Conservation (phyloP, 2,329 filamentous ascomycete genomes). For the Ceratocystis colombiana region DNA sequence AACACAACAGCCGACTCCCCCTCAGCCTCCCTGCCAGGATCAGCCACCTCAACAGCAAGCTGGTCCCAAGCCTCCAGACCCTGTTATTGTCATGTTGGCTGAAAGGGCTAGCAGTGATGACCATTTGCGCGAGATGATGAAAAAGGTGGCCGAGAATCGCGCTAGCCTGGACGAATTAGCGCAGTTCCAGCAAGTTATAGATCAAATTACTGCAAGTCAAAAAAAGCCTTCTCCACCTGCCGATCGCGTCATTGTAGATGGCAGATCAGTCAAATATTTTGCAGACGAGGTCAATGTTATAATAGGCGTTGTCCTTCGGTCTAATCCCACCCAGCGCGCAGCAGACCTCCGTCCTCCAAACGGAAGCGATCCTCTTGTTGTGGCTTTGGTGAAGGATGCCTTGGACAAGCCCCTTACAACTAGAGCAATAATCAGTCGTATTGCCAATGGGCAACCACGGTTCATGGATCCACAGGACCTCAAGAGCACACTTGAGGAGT, state of each 20-base stretch:
- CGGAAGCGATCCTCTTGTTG: constrained; percentile 46
- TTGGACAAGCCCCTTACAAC: constrained; percentile 43
- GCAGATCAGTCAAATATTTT: constrained; percentile 49
- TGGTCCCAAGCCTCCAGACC: constrained; percentile 43
- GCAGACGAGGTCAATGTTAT: constrained; percentile 50
- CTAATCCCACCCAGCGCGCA: constrained; percentile 48
- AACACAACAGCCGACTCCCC: constrained; percentile 26
- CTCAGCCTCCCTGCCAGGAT: constrained; percentile 16
- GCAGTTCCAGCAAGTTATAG: constrained; percentile 70
- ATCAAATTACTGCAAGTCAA: constrained; percentile 58
- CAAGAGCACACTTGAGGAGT: constrained; percentile 42
- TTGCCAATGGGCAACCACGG: constrained; percentile 41
- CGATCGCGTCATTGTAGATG: constrained; percentile 45
- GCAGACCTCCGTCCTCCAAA: constrained; percentile 44
- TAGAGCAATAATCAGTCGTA: constrained; percentile 44
- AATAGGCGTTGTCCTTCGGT: constrained; percentile 48
- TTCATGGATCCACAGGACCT: constrained; percentile 46
- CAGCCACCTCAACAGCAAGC: constrained; percentile 24
- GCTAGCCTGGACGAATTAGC: constrained; percentile 61
- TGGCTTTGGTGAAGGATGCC: constrained; percentile 47
- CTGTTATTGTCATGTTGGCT: constrained; percentile 70
- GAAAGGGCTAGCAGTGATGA: constrained; percentile 64
- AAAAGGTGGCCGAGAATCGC: constrained; percentile 65
- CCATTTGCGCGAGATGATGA: constrained; percentile 68
- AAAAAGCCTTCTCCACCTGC: constrained; percentile 46